Evolutionary conservation across 2,329 filamentous ascomycete genomes (phyloP), one percentile per base, ranked within the genome.

Genomic region (Alternaria longipes): DNA sequence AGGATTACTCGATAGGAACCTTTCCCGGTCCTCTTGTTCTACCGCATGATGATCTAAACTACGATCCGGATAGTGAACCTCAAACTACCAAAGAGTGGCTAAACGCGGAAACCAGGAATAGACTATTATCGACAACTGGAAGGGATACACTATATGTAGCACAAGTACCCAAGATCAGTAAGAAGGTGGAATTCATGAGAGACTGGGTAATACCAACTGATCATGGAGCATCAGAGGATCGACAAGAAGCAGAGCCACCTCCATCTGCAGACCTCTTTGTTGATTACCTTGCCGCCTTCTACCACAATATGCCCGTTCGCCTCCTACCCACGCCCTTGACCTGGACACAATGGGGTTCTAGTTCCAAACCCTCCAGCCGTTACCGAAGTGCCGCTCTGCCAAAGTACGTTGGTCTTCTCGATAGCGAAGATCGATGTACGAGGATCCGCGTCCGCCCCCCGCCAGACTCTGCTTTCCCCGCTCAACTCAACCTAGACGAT

Each of bases 1-100:
- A 22, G 20, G 38, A 42, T 36, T 49, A 47, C 46, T 41, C 67
- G 3, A 69, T 64, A 1, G 68, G 67, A 2, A 47, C 41, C 0
- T 91, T 89, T 62, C 88, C 88, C 0, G 85, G 80, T 0, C 87
- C 88, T 0, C 71, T 91, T 6, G 78, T 89, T 0, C 76, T 91
- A 0, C 88, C 89, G 0, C 81, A 79, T 3, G 88, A 90, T 68
- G 85, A 86, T 20, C 79, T 91, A 1, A 82, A 84, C 0, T 74
- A 81, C 34, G 84, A 90, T 40, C 84, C 85, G 1, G 78, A 83
- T 5, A 81, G 80, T 40, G 79, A 82, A 1, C 76, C 83, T 0
- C 88, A 91, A 63, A 84, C 80, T 40, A 78, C 87, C 42, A 78
- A 80, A 28, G 80, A 81, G 0, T 90, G 87, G 86, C 63, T 81